phyloP scores from a whole-genome alignment of 73 alveolate genomes.

The Symbiodinium natans region DNA sequence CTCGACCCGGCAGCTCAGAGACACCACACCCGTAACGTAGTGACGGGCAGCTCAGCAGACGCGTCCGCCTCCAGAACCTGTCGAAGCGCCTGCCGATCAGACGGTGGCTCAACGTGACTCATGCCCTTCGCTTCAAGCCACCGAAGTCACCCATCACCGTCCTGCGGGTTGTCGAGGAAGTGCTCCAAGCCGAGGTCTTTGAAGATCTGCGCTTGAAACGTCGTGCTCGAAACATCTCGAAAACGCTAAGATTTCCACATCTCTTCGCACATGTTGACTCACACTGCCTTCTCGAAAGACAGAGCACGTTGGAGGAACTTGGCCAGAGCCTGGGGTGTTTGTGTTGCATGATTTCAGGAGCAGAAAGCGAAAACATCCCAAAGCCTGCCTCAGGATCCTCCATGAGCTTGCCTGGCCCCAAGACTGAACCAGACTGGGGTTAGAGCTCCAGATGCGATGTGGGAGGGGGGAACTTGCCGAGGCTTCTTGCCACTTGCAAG shows the following conservation, averaged over 20 bases:
- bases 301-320: conserved; percentile 24
- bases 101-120: too few relatives aligned
- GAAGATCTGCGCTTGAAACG: conserved; percentile 30
- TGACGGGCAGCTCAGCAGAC: background rate
- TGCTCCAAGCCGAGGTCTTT: conserved; percentile 75
- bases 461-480: too few relatives aligned
- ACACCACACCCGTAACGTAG: background rate
- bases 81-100: conserved; percentile 44
- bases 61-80: conserved; percentile 34
- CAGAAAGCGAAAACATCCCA: too few relatives aligned
- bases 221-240: background rate
- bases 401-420: conserved; percentile 25
- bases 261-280: background rate
- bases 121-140: too few relatives aligned
- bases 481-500: too few relatives aligned
- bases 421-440: background rate
- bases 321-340: conserved; percentile 55
- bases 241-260: background rate
- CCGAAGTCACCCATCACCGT: too few relatives aligned
- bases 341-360: too few relatives aligned
- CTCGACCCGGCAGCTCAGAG: too few relatives aligned
- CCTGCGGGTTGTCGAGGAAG: conserved; percentile 80
- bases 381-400: background rate
- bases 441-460: too few relatives aligned
- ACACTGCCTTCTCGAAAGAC: conserved; percentile 34